phyloP scores from a whole-genome alignment of 1,284 basidiomycete species.

The Ceratobasidium sp. region DNA sequence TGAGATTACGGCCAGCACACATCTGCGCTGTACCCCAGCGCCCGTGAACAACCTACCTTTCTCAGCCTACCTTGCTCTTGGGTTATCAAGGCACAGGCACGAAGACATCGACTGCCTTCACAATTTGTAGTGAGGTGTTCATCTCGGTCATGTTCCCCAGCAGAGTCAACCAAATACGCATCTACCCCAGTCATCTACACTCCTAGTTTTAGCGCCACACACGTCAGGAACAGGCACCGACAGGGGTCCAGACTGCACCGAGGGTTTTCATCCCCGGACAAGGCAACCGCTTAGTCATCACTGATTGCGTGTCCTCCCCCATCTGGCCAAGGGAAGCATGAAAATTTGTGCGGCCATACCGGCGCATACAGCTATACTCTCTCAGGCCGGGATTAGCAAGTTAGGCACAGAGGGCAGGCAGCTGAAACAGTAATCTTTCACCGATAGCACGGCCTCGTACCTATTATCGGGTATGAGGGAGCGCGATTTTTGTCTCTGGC shows the following conservation, averaged over 20 bases:
- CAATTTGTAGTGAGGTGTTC: constrained; percentile 12
- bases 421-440: not conserved
- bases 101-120: not conserved
- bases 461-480: not conserved
- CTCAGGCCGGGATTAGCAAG: not conserved
- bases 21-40: not conserved
- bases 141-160: constrained; percentile 5
- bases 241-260: constrained; percentile 21
- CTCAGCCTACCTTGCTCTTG: not conserved
- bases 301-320: not conserved
- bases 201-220: constrained; percentile 24
- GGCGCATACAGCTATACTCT: constrained; percentile 11
- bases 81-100: constrained; percentile 13
- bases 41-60: not conserved
- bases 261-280: constrained; percentile 23
- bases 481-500: not conserved
- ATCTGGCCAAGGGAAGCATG: constrained; percentile 3
- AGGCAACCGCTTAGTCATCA: constrained; percentile 25
- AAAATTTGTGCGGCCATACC: constrained; percentile 20
- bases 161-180: not conserved
- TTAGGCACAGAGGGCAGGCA: not conserved
- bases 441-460: not conserved
- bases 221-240: constrained; percentile 19
- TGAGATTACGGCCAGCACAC: not conserved
- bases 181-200: constrained; percentile 4